Base-by-base conservation (phyloP, 2,329 filamentous ascomycete species). In the Colletotrichum chlorophyti region DNA sequence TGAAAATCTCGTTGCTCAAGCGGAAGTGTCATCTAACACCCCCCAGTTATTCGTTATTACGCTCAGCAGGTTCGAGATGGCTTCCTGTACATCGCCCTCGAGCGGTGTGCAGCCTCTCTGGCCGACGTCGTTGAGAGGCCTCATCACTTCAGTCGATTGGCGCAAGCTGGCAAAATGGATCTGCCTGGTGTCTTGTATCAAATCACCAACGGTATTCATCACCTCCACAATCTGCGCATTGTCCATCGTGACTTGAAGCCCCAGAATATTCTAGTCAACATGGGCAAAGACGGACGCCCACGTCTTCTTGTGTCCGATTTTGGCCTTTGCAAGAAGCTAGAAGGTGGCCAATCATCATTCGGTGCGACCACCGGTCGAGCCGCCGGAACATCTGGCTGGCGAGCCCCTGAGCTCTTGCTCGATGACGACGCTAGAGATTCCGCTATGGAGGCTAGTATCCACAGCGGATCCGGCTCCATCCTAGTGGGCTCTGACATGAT, bases 291-390 rank as follows among this genome's bases (percentile, higher is more conserved):
- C 58, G 85, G 85, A 37, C 85, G 82, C 31, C 88, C 93, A 21
- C 89, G 94, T n/a, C 82, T 99, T 32, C 85, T 99, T 5, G 97
- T 99, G 31, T 98, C 95, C 0, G 95, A 99, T 72, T 99, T 99
- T 74, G 95, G 95, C 6, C 84, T 99, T 1, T 98, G 95, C 73
- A 99, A 98, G 80, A 98, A 97, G 69, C 79, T 99, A 14, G 95
- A 97, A 63, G 92, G 92, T 52, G 93, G 93, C 6, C 93, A 97
- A 70, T 97, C 93, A 53, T 98, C 94, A 0, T 93, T 98, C 70
- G 90, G 94, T 35, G 93, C 95, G 8, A 97, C 94, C 3, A 98
- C 94, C 0, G 93, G 93, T 11, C 91, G 97, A 68, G 94, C 94
- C 1, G 91, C 91, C 7, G 95, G 95, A 27, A 99, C 95, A 0